These are phyloP conservation scores for Citrus medica DNA, from an alignment of 345 rosid species.

Conservation along the genomic window DNA sequence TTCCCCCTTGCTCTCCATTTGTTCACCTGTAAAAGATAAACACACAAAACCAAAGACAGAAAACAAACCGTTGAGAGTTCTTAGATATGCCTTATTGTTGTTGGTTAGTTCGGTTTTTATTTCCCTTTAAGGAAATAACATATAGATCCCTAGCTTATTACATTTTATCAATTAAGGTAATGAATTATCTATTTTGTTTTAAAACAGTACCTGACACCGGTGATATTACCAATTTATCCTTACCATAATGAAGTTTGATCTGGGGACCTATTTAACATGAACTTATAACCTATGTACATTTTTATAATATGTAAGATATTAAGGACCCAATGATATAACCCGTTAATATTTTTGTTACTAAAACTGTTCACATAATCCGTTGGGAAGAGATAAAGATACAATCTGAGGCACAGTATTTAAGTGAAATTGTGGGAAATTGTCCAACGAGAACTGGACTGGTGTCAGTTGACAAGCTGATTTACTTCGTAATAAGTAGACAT, in stretches of 20 bases:
- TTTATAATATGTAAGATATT: no score
- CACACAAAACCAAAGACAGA: not conserved
- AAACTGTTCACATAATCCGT: slow-evolving; percentile 1
- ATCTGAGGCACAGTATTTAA: not conserved
- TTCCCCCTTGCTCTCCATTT: slow-evolving; percentile 50
- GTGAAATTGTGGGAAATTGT: not conserved
- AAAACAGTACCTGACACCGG: no score
- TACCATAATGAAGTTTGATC: no score
- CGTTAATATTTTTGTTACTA: not conserved
- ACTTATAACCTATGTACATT: no score
- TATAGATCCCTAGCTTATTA: no score
- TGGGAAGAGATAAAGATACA: slow-evolving; percentile 17
- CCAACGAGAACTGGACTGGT: slow-evolving; percentile 9
- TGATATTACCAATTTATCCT: no score
- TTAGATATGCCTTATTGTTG: slow-evolving; percentile 23
- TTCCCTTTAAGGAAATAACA: not conserved
- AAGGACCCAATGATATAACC: no score
- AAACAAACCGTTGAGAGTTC: slow-evolving; percentile 31
- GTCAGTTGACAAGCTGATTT: not conserved
- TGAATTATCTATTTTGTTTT: no score
- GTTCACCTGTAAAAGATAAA: slow-evolving; percentile 20
- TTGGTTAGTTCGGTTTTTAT: slow-evolving; percentile 14
- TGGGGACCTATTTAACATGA: no score
- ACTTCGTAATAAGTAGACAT: not conserved
- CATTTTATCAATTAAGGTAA: no score